Base-by-base conservation (phyloP, 208 protist species). In the Acanthamoeba healyi region DNA sequence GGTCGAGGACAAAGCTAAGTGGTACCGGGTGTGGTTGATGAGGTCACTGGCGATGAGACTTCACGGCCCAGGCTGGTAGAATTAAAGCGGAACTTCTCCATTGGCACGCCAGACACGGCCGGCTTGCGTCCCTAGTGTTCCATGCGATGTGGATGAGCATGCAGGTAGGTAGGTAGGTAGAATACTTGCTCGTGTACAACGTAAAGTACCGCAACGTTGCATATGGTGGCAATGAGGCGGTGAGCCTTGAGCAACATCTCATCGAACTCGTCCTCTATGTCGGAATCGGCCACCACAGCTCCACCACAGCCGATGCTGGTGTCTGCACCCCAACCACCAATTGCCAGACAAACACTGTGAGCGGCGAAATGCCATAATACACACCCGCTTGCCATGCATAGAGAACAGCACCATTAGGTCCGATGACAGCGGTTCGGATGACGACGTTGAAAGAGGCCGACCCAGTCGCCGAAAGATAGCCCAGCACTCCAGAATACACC, bases 201-300 rank as follows among this genome's bases (percentile, higher is more conserved):
- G 46, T 51, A 1, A 15, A 0, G n/a, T 74, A 32, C 36, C 36
- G 65, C 36, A 22, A 22, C 65, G 65, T 74, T 22, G 36, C 49
- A 54, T n/a, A 29, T 74, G n/a, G 32, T 74, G 63, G 63, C 24
- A 24, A 74, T 74, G 63, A 74, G 63, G 63, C 63, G n/a, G 63
- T 74, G 34, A 24, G 96, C 94, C 92, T 97, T 97, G 54, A 97
- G 94, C 19, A 96, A 46, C 95, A 97, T 96, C 90, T 97, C 96
- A 14, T 96, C 93, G 70, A 74, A 97, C 92, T 97, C 96, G 2
- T 70, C 94, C 14, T 94, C 40, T n/a, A 94, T 34, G 58, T 96
- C 86, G 14, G 95, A 96, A 29, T 95, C 54, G 22, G 95, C 93
- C 26, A 96, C 95, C 61, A 97, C 95, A 4, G 96, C 96, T 38